Conservation (phyloP, 805 yeast species). For the Zygosaccharomyces rouxii region DNA sequence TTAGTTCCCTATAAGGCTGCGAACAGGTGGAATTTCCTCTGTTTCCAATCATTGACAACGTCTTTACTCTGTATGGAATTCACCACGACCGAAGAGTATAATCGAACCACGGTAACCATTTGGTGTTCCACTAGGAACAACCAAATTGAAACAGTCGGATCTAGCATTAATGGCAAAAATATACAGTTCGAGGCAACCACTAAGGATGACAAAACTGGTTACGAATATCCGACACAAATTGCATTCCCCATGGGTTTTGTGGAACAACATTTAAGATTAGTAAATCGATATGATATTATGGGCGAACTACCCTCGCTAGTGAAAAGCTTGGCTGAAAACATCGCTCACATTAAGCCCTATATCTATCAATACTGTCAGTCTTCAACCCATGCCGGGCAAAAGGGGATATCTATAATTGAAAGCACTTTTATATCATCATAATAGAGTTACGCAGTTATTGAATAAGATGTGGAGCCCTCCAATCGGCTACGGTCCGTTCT, state of each 20-base stretch:
- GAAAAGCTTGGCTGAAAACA: constrained; percentile 70
- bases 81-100: constrained; percentile 75
- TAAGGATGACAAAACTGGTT: constrained; percentile 61
- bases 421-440: constrained; percentile 59
- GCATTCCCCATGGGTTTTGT: constrained; percentile 33
- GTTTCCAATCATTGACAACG: constrained; percentile 62
- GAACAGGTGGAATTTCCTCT: constrained; percentile 77
- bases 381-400: constrained; percentile 48
- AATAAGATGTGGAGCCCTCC: constrained; percentile 16
- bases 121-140: constrained; percentile 47
- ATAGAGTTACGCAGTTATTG: not conserved
- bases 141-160: constrained; percentile 44
- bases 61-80: constrained; percentile 81
- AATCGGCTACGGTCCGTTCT: constrained; percentile 11
- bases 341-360: constrained; percentile 79
- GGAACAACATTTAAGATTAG: constrained; percentile 51
- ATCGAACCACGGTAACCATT: constrained; percentile 33
- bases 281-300: constrained; percentile 85
- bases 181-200: constrained; percentile 30
- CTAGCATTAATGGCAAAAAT: constrained; percentile 56
- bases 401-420: constrained; percentile 68
- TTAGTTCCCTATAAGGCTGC: constrained; percentile 94
- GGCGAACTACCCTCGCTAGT: constrained; percentile 81
- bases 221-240: constrained; percentile 64
- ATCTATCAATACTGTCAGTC: constrained; percentile 76